Evolutionary conservation across 2,329 filamentous ascomycete genomes (phyloP), one percentile per base, ranked within the genome.

Genomic region (Colletotrichum graminicola): DNA sequence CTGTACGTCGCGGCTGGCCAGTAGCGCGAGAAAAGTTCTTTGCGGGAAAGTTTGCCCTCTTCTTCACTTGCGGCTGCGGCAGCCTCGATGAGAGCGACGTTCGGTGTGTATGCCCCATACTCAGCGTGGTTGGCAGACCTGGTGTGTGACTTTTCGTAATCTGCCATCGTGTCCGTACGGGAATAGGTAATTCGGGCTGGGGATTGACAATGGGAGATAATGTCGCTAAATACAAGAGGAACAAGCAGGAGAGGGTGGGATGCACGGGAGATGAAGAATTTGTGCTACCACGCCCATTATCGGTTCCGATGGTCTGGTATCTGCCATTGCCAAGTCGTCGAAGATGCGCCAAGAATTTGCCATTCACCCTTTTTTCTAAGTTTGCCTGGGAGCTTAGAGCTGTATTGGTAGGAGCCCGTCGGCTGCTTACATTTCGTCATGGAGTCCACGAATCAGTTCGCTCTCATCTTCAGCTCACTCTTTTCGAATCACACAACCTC

Each of bases 81-180:
- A 29, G 79, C 78, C 69, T 80, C 78, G 64, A 80, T 78, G 62
- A 80, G 78, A 18, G 79, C 77, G 36, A 75, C 73, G 52, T 80
- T 67, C 4, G 76, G 64, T 5, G 29, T 74, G 74, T 77, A 73
- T 32, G 66, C 61, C 4, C 74, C 74, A 66, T 78, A 73, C 61
- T 79, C 78, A 41, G 67, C 70, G 55, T 79, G 77, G 16, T 63
- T 64, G 21, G 74, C 70, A 6, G 73, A 34, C 10, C 34, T 61
- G 21, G 32, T n/a, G 56, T 74, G 72, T 23, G 61, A 47, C 43
- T 67, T 67, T 32, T 67, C 43, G 16, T 45, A n/a, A 26, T 55
- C 63, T 23, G 49, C n/a, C 63, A 71, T 71, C 10, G 10, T 34
- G 32, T 41, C n/a, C 12, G n/a, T 41, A 39, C 12, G 23, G 21